Evolutionary conservation across 495 filamentous ascomycete species (phyloP).

Genomic region (Neurospora sp.): DNA sequence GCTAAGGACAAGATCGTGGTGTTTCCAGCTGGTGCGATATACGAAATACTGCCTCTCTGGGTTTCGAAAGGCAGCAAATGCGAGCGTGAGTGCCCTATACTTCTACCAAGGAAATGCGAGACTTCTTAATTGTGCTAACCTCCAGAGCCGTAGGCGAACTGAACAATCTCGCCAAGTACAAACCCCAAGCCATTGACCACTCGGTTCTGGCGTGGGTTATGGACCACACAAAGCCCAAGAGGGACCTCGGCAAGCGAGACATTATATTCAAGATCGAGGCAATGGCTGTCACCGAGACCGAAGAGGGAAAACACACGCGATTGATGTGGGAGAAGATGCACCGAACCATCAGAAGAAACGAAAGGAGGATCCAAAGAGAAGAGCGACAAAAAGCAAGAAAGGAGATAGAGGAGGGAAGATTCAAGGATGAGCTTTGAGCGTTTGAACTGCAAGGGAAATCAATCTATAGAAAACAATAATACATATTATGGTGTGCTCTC

Average conservation of each 20-base stretch:
- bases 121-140: neutral
- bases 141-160: slow-evolving; percentile 12
- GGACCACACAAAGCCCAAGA: slow-evolving; percentile 23
- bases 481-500: neutral
- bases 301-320: slow-evolving; percentile 19
- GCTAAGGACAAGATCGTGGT: slow-evolving; percentile 26
- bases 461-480: neutral
- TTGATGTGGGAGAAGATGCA: slow-evolving; percentile 26
- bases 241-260: slow-evolving; percentile 20
- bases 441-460: neutral
- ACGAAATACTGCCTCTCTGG: slow-evolving; percentile 26
- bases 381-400: slow-evolving; percentile 12
- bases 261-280: slow-evolving; percentile 24
- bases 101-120: neutral
- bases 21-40: slow-evolving; percentile 21
- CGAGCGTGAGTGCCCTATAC: slow-evolving; percentile 18
- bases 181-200: slow-evolving; percentile 15
- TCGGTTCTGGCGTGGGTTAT: slow-evolving; percentile 19
- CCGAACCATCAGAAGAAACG: slow-evolving; percentile 16
- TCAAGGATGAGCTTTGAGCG: slow-evolving; percentile 17
- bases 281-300: slow-evolving; percentile 20
- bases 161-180: slow-evolving; percentile 20
- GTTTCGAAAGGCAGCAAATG: slow-evolving; percentile 22
- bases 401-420: slow-evolving; percentile 12
- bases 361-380: slow-evolving; percentile 16